Evolutionary conservation across 2,329 filamentous ascomycete species (phyloP).

Genomic region (Mycosphaerella arachidis): DNA sequence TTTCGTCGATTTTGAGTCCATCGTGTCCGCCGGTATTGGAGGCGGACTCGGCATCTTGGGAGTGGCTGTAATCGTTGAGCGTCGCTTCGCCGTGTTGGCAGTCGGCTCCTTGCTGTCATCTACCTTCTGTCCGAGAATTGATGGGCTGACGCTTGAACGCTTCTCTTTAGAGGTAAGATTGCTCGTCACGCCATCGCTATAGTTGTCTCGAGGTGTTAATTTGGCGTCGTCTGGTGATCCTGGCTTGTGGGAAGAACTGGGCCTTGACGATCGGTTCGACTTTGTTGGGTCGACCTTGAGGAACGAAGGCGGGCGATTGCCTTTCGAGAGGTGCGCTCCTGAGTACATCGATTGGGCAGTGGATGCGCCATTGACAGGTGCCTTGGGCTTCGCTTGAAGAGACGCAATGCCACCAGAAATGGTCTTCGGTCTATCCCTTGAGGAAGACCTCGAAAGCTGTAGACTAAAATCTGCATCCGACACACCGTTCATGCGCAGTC

Average conservation of each 20-base stretch:
- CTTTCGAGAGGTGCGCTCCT: conserved; percentile 2
- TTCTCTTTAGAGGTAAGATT: conserved; percentile 1
- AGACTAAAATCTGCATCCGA: conserved; percentile 13
- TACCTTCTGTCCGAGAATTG: conserved; percentile 6
- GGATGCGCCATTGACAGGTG: background rate
- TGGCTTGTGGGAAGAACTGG: background rate
- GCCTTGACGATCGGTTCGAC: conserved; percentile 1
- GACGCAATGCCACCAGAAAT: conserved; percentile 16
- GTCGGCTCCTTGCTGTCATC: conserved; percentile 13
- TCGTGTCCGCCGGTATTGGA: conserved; percentile 3
- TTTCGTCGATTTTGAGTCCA: conserved; percentile 14
- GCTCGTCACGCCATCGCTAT: conserved; percentile 3
- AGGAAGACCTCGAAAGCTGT: conserved; percentile 1
- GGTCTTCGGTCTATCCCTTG: conserved; percentile 26
- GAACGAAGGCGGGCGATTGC: conserved; percentile 16
- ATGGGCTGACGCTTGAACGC: background rate
- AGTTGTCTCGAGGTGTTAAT: conserved; percentile 2
- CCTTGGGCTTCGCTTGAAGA: background rate
- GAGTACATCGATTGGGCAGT: conserved; percentile 6
- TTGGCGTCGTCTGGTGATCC: conserved; percentile 1
- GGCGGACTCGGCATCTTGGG: conserved; percentile 22
- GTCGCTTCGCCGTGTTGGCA: conserved; percentile 29
- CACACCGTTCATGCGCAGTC: conserved; percentile 32
- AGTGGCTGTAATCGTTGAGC: conserved; percentile 27
- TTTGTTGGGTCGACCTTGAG: conserved; percentile 15